Evolutionary conservation across 2,329 filamentous ascomycete genomes (phyloP).

Genomic region (Pseudohalonectria lignicola): DNA sequence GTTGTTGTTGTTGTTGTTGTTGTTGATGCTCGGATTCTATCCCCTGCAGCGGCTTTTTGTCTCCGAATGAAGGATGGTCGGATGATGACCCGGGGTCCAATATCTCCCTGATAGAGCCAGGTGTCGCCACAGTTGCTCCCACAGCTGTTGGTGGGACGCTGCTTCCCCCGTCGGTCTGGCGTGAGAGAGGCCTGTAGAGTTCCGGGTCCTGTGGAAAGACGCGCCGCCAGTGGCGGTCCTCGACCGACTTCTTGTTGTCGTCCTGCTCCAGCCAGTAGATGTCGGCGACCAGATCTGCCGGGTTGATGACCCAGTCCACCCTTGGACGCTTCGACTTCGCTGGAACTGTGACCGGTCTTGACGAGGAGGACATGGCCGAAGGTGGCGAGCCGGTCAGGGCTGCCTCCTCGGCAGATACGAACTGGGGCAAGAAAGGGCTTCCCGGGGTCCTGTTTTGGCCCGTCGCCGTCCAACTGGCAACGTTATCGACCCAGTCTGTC

Average conservation of each 20-base stretch:
- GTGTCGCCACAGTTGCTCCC: too few relatives aligned
- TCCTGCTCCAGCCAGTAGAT: slow-evolving; percentile 81
- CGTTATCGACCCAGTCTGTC: slow-evolving; percentile 63
- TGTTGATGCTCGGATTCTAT: too few relatives aligned
- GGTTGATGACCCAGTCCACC: slow-evolving; percentile 75
- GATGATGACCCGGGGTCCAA: neutral
- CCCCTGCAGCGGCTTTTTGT: too few relatives aligned
- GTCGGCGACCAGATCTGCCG: slow-evolving; percentile 81
- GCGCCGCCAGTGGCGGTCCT: slow-evolving; percentile 65
- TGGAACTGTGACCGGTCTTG: too few relatives aligned
- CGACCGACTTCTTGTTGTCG: slow-evolving; percentile 68
- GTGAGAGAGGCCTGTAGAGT: slow-evolving; percentile 16
- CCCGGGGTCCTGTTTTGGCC: slow-evolving; percentile 18
- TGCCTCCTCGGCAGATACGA: slow-evolving; percentile 31
- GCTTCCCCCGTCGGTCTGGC: slow-evolving; percentile 12
- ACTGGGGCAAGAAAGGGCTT: slow-evolving; percentile 30
- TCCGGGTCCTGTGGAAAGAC: slow-evolving; percentile 46
- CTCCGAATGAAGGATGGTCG: too few relatives aligned
- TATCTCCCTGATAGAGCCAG: neutral
- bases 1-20: too few relatives aligned
- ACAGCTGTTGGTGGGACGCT: slow-evolving; percentile 5
- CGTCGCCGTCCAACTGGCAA: slow-evolving; percentile 38
- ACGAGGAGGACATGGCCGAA: slow-evolving; percentile 30
- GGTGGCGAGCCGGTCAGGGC: slow-evolving; percentile 7
- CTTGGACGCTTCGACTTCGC: slow-evolving; percentile 59